These are phyloP conservation scores for Mucor velutinosus DNA, from an alignment of 371 early-diverging fungal genomes.

Conservation along the genomic window DNA sequence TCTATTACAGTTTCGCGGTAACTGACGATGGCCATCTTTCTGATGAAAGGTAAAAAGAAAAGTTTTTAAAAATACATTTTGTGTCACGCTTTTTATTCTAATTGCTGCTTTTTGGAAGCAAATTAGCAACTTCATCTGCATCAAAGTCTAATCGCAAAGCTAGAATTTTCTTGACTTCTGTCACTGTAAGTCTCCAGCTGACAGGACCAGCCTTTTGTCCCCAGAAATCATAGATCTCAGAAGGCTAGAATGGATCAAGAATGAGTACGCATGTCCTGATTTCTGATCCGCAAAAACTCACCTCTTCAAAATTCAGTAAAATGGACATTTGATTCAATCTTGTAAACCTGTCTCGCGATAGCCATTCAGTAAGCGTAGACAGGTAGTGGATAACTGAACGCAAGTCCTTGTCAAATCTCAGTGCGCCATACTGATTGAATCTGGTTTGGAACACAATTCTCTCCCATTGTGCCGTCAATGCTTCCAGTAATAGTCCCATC, in stretches of 20 bases:
- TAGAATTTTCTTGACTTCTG: slow-evolving; percentile 65
- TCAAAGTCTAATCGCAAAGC: slow-evolving; percentile 40
- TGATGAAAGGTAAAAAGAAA: not conserved
- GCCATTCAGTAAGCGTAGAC: slow-evolving; percentile 62
- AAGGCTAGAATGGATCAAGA: slow-evolving; percentile 34
- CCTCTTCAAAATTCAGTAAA: slow-evolving; percentile 77
- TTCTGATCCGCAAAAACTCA: slow-evolving; percentile 14
- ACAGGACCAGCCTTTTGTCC: slow-evolving; percentile 64
- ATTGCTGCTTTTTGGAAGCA: slow-evolving; percentile 16
- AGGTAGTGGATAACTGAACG: slow-evolving; percentile 74
- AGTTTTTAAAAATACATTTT: not conserved
- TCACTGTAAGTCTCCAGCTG: slow-evolving; percentile 67
- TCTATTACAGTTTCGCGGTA: slow-evolving; percentile 16
- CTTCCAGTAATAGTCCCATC: slow-evolving; percentile 63
- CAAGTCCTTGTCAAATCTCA: slow-evolving; percentile 89
- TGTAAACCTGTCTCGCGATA: slow-evolving; percentile 75
- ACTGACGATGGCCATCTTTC: slow-evolving; percentile 11
- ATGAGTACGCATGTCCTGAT: not conserved
- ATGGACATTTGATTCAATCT: slow-evolving; percentile 82
- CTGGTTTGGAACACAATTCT: slow-evolving; percentile 80
- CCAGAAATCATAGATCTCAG: slow-evolving; percentile 75
- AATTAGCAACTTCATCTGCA: slow-evolving; percentile 22
- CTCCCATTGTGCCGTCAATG: slow-evolving; percentile 83
- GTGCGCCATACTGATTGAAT: slow-evolving; percentile 84
- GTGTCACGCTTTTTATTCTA: not conserved